phyloP scores from a whole-genome alignment of 164 flowering plant species.

The Paratinospora sagittata region DNA sequence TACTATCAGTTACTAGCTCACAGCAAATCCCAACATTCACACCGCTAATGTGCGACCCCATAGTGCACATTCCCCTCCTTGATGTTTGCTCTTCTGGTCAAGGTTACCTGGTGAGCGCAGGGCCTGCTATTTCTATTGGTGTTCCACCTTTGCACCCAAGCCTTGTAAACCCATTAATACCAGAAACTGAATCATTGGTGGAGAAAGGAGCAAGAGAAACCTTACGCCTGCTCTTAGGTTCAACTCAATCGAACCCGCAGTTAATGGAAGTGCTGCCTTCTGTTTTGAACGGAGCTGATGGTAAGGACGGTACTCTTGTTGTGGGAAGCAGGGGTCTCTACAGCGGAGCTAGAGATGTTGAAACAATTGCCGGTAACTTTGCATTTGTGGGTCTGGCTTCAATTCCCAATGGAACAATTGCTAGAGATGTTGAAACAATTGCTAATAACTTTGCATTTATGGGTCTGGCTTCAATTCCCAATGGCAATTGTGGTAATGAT shows the following conservation, averaged over 20 bases:
- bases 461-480: constrained; percentile 29
- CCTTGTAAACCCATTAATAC: constrained; percentile 42
- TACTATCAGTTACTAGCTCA: constrained; percentile 31
- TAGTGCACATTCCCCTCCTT: constrained; percentile 86
- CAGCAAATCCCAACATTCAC: constrained; percentile 80
- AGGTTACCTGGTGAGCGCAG: constrained; percentile 89
- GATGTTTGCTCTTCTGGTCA: constrained; percentile 90
- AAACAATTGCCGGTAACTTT: too few species aligned
- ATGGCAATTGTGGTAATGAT: not conserved
- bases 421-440: constrained; percentile 26
- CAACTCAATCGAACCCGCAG: constrained; percentile 43
- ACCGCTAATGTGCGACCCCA: constrained; percentile 81
- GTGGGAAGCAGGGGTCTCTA: constrained; percentile 56
- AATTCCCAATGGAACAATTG: too few species aligned
- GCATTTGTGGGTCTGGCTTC: too few species aligned
- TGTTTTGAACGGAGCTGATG: constrained; percentile 29
- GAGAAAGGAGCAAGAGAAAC: constrained; percentile 93
- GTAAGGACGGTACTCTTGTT: constrained; percentile 26
- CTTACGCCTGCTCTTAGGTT: constrained; percentile 60
- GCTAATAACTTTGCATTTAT: constrained; percentile 39
- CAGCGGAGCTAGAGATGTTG: constrained; percentile 41
- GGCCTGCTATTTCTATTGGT: constrained; percentile 49
- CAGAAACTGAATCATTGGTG: constrained; percentile 52
- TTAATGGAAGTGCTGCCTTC: constrained; percentile 46
- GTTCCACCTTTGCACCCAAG: constrained; percentile 57